Evolutionary conservation across 495 filamentous ascomycete species (phyloP).

Genomic region (Mytilinidion resinicola): DNA sequence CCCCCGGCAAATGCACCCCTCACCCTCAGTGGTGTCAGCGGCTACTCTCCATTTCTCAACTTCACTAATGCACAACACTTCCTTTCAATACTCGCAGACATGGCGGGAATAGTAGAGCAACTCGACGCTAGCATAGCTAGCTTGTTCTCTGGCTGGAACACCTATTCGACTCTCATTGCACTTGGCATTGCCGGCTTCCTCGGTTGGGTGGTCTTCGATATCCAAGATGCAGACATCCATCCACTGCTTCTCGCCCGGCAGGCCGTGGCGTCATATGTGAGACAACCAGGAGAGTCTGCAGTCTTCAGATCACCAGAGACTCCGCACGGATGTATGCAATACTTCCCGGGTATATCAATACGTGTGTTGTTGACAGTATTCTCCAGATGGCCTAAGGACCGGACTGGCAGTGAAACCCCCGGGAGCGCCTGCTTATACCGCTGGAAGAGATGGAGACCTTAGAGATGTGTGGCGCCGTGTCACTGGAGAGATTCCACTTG

Average conservation of each 20-base stretch:
- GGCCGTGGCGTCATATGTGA: slow-evolving; percentile 65
- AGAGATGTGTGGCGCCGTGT: slow-evolving; percentile 87
- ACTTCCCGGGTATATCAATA: not conserved
- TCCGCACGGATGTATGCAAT: slow-evolving; percentile 57
- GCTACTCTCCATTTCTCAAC: not conserved
- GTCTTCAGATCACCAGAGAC: slow-evolving; percentile 71
- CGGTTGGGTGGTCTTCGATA: slow-evolving; percentile 55
- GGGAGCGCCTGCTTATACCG: slow-evolving; percentile 71
- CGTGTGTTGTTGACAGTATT: slow-evolving; percentile 1
- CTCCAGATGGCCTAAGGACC: slow-evolving; percentile 58
- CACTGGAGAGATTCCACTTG: slow-evolving; percentile 51
- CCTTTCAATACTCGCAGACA: slow-evolving; percentile 1
- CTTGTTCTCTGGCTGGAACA: slow-evolving; percentile 71
- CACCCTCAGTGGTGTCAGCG: not conserved
- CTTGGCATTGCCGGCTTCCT: slow-evolving; percentile 54
- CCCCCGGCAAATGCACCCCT: not conserved
- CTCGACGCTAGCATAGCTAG: slow-evolving; percentile 63
- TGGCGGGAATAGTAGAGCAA: slow-evolving; percentile 35
- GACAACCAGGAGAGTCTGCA: slow-evolving; percentile 77
- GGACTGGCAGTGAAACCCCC: slow-evolving; percentile 83
- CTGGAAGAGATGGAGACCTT: slow-evolving; percentile 80
- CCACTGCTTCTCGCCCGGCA: slow-evolving; percentile 86
- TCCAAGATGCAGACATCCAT: slow-evolving; percentile 77
- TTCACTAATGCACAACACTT: not conserved
- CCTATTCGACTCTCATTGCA: slow-evolving; percentile 61